phyloP scores from a whole-genome alignment of 2,329 filamentous ascomycete species.

The Colletotrichum musicola region DNA sequence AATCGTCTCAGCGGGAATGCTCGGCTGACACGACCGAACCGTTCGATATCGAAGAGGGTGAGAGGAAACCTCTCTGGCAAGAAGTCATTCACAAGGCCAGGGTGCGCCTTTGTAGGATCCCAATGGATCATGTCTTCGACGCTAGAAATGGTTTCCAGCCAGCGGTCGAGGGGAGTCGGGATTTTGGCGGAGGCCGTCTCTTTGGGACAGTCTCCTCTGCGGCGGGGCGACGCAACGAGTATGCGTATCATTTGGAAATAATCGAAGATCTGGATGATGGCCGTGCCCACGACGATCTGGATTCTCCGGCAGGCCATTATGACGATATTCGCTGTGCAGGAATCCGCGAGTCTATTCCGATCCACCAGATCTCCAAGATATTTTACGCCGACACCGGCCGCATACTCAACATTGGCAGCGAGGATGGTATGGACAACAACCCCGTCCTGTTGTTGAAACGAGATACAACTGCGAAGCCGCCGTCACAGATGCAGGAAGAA shows the following conservation, averaged over 20 bases:
- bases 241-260: slow-evolving; percentile 84
- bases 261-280: slow-evolving; percentile 81
- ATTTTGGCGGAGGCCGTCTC: neutral
- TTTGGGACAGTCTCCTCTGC: slow-evolving; percentile 18
- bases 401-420: slow-evolving; percentile 80
- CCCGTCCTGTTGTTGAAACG: slow-evolving; percentile 82
- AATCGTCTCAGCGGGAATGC: neutral
- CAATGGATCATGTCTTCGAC: slow-evolving; percentile 63
- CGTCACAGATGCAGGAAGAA: slow-evolving; percentile 57
- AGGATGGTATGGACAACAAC: slow-evolving; percentile 74
- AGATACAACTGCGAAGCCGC: slow-evolving; percentile 73
- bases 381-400: slow-evolving; percentile 94
- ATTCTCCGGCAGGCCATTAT: slow-evolving; percentile 48
- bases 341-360: slow-evolving; percentile 66
- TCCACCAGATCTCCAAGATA: slow-evolving; percentile 81
- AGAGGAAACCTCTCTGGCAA: slow-evolving; percentile 85
- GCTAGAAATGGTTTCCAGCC: slow-evolving; percentile 48
- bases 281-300: slow-evolving; percentile 61
- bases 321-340: slow-evolving; percentile 59
- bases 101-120: slow-evolving; percentile 82
- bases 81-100: slow-evolving; percentile 95
- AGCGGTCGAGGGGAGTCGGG: neutral
- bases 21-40: slow-evolving; percentile 49
- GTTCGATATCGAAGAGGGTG: slow-evolving; percentile 64
- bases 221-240: slow-evolving; percentile 57